A percentile compares a stretch with the other conserved stretches of the same genome.
Conservation (phyloP, 305 asterid species). For the Rubia tinctorum region DNA sequence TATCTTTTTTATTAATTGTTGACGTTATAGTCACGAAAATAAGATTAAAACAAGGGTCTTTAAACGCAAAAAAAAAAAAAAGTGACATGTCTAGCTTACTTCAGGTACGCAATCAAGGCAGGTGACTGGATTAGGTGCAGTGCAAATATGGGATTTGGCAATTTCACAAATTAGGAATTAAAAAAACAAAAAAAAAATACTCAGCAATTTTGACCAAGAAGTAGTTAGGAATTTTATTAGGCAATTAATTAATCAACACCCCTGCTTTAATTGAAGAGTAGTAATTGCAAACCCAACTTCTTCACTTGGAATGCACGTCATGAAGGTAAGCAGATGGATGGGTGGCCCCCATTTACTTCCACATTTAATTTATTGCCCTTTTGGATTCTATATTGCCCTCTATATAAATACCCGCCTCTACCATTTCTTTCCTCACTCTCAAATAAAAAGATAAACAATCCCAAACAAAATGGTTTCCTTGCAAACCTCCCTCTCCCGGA, state of each 20-base stretch:
- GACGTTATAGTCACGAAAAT: background rate
- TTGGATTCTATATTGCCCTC: constrained; percentile 26
- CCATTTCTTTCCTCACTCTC: constrained; percentile 18
- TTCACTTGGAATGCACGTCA: constrained; percentile 55
- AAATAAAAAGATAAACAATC: background rate
- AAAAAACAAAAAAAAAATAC: background rate
- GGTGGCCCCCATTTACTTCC: constrained; percentile 43
- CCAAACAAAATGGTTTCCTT: constrained; percentile 42
- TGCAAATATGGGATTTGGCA: constrained; percentile 10
- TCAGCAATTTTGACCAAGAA: constrained; percentile 20
- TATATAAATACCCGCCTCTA: constrained; percentile 25
- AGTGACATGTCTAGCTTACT: constrained; percentile 4
- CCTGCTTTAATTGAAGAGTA: constrained; percentile 21
- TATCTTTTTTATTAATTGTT: background rate
- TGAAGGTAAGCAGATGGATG: constrained; percentile 16
- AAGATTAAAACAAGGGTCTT: background rate
- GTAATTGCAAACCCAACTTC: constrained; percentile 39
- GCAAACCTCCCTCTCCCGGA: constrained; percentile 32
- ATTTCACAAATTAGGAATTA: background rate
- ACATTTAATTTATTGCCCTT: constrained; percentile 44
- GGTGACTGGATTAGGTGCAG: constrained; percentile 13
- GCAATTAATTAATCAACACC: constrained; percentile 6
- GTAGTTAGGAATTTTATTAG: constrained; percentile 14
- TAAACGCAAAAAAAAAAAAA: background rate
- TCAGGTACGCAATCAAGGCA: constrained; percentile 20